These are phyloP conservation scores for Cordyceps cateniannulata DNA, from an alignment of 2,329 filamentous ascomycete species.

Conservation along the genomic window DNA sequence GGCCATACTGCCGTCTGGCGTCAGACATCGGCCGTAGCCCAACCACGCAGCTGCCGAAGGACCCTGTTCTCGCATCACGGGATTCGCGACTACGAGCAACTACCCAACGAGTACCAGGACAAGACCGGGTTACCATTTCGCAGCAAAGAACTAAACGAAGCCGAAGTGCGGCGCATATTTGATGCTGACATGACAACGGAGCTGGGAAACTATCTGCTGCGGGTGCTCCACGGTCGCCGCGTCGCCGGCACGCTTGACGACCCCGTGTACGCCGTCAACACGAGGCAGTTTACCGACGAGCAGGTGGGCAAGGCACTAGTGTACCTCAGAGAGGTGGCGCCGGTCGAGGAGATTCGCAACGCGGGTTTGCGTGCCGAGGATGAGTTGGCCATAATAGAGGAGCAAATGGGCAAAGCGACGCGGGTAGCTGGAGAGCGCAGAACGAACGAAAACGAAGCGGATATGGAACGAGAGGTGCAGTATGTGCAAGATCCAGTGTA, in stretches of 20 bases:
- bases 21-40: background rate
- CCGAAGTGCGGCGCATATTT: conserved; percentile 44
- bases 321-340: conserved; percentile 48
- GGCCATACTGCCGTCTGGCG: background rate
- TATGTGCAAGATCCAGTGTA: conserved; percentile 45
- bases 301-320: conserved; percentile 42
- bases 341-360: conserved; percentile 55
- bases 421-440: conserved; percentile 16
- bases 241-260: conserved; percentile 59
- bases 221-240: conserved; percentile 55
- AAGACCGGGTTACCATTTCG: conserved; percentile 48
- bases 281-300: conserved; percentile 33
- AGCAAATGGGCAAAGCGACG: conserved; percentile 22
- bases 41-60: conserved; percentile 17
- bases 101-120: conserved; percentile 53
- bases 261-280: conserved; percentile 44
- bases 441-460: conserved; percentile 19
- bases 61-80: conserved; percentile 31
- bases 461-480: conserved; percentile 15
- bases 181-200: conserved; percentile 37
- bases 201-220: conserved; percentile 47
- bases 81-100: conserved; percentile 48
- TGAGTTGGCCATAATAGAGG: conserved; percentile 50
- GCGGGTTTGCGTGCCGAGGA: conserved; percentile 57
- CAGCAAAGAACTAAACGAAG: conserved; percentile 39